Conservation (phyloP, 768 basidiomycete species). For the Fomitopsis serialis region DNA sequence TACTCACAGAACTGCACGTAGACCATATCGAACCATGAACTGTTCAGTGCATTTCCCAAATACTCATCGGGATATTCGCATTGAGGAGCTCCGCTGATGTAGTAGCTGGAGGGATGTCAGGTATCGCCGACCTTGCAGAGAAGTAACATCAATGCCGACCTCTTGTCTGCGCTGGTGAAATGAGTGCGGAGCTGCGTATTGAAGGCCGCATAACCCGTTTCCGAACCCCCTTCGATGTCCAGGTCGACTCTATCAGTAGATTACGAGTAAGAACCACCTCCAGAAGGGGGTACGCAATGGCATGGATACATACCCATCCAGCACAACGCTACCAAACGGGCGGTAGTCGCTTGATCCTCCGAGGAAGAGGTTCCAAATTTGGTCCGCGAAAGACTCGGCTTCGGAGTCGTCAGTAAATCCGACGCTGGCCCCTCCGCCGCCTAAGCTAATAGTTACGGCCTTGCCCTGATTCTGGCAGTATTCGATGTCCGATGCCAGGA, state of each 20-base stretch:
- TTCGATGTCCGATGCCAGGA: slow-evolving; percentile 36
- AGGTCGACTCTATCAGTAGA: slow-evolving; percentile 26
- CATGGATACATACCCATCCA: slow-evolving; percentile 34
- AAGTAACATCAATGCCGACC: slow-evolving; percentile 17
- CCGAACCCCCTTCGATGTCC: slow-evolving; percentile 32
- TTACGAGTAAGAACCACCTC: neutral
- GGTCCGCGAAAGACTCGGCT: slow-evolving; percentile 30
- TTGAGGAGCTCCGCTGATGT: slow-evolving; percentile 33
- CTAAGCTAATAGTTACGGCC: slow-evolving; percentile 41
- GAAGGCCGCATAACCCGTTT: slow-evolving; percentile 30
- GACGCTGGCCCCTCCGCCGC: slow-evolving; percentile 36
- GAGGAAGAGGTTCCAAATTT: slow-evolving; percentile 42
- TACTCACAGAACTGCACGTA: slow-evolving; percentile 45
- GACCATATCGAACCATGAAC: slow-evolving; percentile 32
- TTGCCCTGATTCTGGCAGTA: slow-evolving; percentile 42
- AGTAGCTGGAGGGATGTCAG: slow-evolving; percentile 20
- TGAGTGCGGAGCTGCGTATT: slow-evolving; percentile 30
- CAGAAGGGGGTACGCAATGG: neutral
- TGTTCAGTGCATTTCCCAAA: slow-evolving; percentile 29
- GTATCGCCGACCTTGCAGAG: neutral
- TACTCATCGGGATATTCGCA: slow-evolving; percentile 34
- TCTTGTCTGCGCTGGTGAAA: slow-evolving; percentile 28
- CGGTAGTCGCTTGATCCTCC: slow-evolving; percentile 38
- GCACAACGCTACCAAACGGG: slow-evolving; percentile 40
- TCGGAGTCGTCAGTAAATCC: slow-evolving; percentile 34